Base-by-base conservation (phyloP, 1,284 basidiomycete species). In the Apiotrichum laibachii region DNA sequence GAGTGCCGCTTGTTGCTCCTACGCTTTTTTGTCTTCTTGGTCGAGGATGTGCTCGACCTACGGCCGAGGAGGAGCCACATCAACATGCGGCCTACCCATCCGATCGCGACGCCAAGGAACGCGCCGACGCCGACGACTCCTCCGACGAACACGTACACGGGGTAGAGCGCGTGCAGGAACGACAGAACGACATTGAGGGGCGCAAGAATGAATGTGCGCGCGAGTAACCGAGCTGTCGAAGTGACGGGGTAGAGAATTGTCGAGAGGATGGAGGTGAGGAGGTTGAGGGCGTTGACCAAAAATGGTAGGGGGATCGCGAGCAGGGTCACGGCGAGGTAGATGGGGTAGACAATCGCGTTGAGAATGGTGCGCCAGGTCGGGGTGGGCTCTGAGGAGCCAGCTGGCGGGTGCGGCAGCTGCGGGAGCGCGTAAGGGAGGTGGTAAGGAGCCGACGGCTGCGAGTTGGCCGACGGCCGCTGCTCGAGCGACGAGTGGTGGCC, bases 71-170 rank as follows among this genome's bases (percentile, higher is more conserved):
- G 37, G 10, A 60, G 26, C 46, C 65, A 65, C 48, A 73, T 42
- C 18, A 62, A 39, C 10, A 65, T 39, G 34, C 58, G 66, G 10
- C 73, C 72, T 9, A 66, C 45, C 70, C 68, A 77, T 16, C 72
- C 73, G 16, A 68, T 65, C 1, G 64, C 59, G 15, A 72, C 48
- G 13, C 75, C 75, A 42, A 77, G 59, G 12, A 71, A 61, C 35
- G 65, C 66, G 5, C 75, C 75, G 2, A 73, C 62, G 11, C 68
- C 70, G 0, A 75, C 57, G 6, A 75, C 66, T 15, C 69, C 68
- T n/a, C 70, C 75, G 15, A 73, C 67, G 53, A 77, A 74, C 2
- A 75, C 64, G 49, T 67, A 67, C 6, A 74, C 53, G 13, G 75
- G 75, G 59, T 73, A 77, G 39, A 75, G 64, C 0, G 63, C 61